Percentiles rank a stretch among this genome's conserved stretches.
Evolutionary conservation across 2,329 filamentous ascomycete genomes (phyloP).

Genomic region (Pseudogymnoascus sp.): DNA sequence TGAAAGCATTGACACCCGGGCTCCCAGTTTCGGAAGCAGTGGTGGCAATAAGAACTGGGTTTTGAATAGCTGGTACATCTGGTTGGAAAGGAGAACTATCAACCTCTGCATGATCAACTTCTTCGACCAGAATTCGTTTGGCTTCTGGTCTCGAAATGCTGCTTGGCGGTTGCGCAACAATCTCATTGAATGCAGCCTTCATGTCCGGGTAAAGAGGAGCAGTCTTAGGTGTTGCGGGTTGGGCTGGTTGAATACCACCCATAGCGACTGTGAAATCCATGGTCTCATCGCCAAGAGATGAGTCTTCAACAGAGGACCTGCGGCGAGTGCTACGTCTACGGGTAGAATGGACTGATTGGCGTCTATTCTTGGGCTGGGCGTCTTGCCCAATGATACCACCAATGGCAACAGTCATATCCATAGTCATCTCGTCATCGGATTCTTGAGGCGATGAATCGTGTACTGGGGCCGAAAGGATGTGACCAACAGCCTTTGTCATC

Average conservation of each 20-base stretch:
- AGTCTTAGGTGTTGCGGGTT: constrained; percentile 34
- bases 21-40: constrained; percentile 44
- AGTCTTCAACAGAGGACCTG: constrained; percentile 28
- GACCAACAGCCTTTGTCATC: constrained; percentile 38
- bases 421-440: constrained; percentile 26
- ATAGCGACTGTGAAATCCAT: constrained; percentile 52
- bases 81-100: constrained; percentile 38
- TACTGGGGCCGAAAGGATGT: constrained; percentile 14
- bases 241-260: constrained; percentile 41
- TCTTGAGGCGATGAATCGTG: neutral
- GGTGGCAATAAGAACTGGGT: constrained; percentile 30
- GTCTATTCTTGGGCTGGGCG: constrained; percentile 20
- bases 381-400: constrained; percentile 40
- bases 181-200: neutral
- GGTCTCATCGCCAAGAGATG: constrained; percentile 29
- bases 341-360: constrained; percentile 26
- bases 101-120: constrained; percentile 43
- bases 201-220: constrained; percentile 14
- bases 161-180: neutral
- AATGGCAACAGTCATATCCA: constrained; percentile 49
- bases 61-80: constrained; percentile 23
- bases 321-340: constrained; percentile 32
- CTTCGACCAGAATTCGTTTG: constrained; percentile 52
- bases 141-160: constrained; percentile 31
- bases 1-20: constrained; percentile 47